phyloP scores from a whole-genome alignment of 805 yeast genomes.

The Nakazawaea ishiwadae region DNA sequence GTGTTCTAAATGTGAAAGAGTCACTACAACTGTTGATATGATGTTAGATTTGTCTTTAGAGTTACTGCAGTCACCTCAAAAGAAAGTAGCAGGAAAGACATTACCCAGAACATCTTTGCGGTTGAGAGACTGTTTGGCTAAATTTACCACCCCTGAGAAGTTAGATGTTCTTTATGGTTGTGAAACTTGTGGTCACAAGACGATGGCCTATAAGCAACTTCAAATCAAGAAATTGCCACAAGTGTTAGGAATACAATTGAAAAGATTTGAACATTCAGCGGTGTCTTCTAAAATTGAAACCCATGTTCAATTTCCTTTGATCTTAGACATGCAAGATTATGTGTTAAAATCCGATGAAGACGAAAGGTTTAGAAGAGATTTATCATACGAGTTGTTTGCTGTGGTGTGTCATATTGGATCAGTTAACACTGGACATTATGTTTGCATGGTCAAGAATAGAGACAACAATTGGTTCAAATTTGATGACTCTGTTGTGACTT shows the following conservation, averaged over 20 bases:
- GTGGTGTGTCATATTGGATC: conserved; percentile 88
- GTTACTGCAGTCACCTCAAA: conserved; percentile 34
- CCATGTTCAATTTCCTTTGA: conserved; percentile 67
- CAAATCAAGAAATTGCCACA: conserved; percentile 67
- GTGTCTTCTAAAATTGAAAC: conserved; percentile 70
- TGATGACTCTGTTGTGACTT: conserved; percentile 81
- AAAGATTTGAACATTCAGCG: conserved; percentile 63
- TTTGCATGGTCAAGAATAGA: conserved; percentile 69
- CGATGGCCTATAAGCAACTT: conserved; percentile 70
- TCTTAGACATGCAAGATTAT: conserved; percentile 67
- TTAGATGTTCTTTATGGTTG: conserved; percentile 76
- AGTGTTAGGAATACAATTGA: conserved; percentile 79
- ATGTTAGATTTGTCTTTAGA: conserved; percentile 86
- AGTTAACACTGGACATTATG: conserved; percentile 93
- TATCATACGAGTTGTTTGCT: conserved; percentile 80
- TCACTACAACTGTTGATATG: conserved; percentile 78
- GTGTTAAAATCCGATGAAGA: conserved; percentile 17
- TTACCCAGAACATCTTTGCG: conserved; percentile 11
- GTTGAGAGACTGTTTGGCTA: conserved; percentile 62
- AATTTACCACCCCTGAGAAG: conserved; percentile 74
- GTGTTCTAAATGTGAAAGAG: conserved; percentile 63
- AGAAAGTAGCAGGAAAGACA: conserved; percentile 18
- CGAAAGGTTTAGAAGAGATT: conserved; percentile 22
- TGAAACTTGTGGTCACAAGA: conserved; percentile 52
- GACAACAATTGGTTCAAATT: conserved; percentile 84